These are phyloP conservation scores for Aspergillus neoniger DNA, from an alignment of 2,329 filamentous ascomycete species.

Conservation along the genomic window DNA sequence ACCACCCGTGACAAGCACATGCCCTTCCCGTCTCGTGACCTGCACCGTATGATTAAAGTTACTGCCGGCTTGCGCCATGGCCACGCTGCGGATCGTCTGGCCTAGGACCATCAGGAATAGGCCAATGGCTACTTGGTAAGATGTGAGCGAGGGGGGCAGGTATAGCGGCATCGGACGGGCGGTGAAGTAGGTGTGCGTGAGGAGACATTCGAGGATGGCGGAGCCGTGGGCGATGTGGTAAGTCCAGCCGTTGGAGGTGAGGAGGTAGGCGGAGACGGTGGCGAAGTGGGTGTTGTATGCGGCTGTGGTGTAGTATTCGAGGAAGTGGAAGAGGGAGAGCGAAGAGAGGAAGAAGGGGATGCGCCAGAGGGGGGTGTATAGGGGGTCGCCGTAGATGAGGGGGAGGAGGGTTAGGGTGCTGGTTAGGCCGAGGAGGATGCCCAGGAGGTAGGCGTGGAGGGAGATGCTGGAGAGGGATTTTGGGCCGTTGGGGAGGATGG, in stretches of 20 bases:
- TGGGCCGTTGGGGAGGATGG: constrained; percentile 40
- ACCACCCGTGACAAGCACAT: constrained; percentile 79
- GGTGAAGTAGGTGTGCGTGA: constrained; percentile 29
- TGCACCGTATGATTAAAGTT: constrained; percentile 93
- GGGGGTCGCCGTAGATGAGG: constrained; percentile 7
- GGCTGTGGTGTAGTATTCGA: constrained; percentile 92
- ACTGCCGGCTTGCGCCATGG: constrained; percentile 84
- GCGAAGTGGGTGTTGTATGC: constrained; percentile 76
- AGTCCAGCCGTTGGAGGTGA: constrained; percentile 78
- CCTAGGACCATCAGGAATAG: constrained; percentile 66
- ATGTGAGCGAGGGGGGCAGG: constrained; percentile 17
- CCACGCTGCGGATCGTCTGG: constrained; percentile 73
- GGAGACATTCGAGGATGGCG: constrained; percentile 71
- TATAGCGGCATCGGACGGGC: constrained; percentile 8
- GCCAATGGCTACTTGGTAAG: constrained; percentile 54
- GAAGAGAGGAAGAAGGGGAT: constrained; percentile 56
- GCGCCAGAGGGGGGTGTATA: constrained; percentile 54
- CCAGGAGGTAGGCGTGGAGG: constrained; percentile 47
- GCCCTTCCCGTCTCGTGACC: constrained; percentile 65
- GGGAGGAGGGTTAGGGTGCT: constrained; percentile 30
- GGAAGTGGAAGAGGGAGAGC: constrained; percentile 85
- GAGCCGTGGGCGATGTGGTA: constrained; percentile 81
- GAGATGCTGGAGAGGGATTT: constrained; percentile 50
- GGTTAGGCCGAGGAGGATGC: constrained; percentile 43
- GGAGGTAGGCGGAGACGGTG: constrained; percentile 73